Percentiles rank a stretch among this genome's conserved stretches.
Conservation (phyloP, 2,329 filamentous ascomycete genomes). For the Fusarium transvaalense region DNA sequence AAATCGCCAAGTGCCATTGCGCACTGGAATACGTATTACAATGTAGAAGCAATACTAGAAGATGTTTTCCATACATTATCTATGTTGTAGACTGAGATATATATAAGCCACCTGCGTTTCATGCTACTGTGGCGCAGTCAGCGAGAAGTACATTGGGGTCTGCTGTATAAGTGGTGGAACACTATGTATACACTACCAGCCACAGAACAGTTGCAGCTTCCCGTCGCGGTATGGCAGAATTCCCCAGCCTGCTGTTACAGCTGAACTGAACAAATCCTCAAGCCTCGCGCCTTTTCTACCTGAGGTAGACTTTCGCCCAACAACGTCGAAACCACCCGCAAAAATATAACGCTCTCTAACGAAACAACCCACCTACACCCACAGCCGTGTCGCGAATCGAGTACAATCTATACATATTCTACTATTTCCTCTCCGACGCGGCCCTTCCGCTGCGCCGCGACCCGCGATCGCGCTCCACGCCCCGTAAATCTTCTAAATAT, state of each 20-base stretch:
- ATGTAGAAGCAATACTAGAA: too few relatives aligned
- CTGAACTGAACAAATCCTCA: slow-evolving; percentile 34
- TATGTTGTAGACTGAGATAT: background rate
- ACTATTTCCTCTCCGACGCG: slow-evolving; percentile 52
- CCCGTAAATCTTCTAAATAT: slow-evolving; percentile 51
- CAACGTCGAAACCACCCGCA: slow-evolving; percentile 21
- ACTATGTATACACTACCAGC: slow-evolving; percentile 3
- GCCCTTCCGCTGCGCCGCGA: slow-evolving; percentile 54
- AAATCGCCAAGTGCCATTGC: background rate
- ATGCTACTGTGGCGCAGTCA: slow-evolving; percentile 14
- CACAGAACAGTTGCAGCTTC: slow-evolving; percentile 12
- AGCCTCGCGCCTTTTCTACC: slow-evolving; percentile 36
- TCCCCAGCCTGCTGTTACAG: slow-evolving; percentile 34
- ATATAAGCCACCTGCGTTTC: slow-evolving; percentile 17
- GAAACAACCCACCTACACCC: background rate
- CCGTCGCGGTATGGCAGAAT: slow-evolving; percentile 46
- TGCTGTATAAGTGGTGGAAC: background rate
- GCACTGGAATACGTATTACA: background rate
- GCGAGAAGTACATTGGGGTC: slow-evolving; percentile 3
- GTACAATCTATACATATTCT: slow-evolving; percentile 20
- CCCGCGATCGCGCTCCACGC: slow-evolving; percentile 46
- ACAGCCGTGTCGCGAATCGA: slow-evolving; percentile 36
- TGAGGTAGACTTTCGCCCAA: slow-evolving; percentile 26
- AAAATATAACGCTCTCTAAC: slow-evolving; percentile 24
- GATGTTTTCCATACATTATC: background rate